Percentiles rank a stretch among this genome's conserved stretches.
Evolutionary conservation across 192 early-diverging fungal genomes (phyloP).

Genomic region (Coemansia sp.): DNA sequence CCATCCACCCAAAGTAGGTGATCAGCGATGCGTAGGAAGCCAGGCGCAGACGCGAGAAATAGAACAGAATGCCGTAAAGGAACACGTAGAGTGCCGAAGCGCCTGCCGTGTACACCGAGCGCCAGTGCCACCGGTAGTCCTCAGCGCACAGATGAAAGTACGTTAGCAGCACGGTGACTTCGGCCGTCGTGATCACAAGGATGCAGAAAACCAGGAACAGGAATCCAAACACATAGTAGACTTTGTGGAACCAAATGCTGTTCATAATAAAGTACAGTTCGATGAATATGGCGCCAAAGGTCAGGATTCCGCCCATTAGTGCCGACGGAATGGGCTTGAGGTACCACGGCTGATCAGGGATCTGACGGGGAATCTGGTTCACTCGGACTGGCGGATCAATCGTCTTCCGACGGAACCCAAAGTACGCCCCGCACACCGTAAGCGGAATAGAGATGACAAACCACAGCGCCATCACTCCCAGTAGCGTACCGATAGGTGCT

Average conservation of each 20-base stretch:
- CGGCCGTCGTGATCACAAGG: conserved; percentile 78
- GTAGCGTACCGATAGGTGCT: conserved; percentile 82
- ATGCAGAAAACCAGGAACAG: conserved; percentile 85
- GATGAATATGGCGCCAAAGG: conserved; percentile 92
- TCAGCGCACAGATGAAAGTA: conserved; percentile 90
- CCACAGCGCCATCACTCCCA: conserved; percentile 83
- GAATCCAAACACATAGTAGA: conserved; percentile 95
- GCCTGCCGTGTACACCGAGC: conserved; percentile 81
- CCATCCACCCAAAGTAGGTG: conserved; percentile 90
- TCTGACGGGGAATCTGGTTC: conserved; percentile 92
- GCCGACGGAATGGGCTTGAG: conserved; percentile 73
- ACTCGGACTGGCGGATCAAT: conserved; percentile 79
- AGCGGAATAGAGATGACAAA: conserved; percentile 80
- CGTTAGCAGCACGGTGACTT: conserved; percentile 82
- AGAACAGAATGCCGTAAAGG: conserved; percentile 86
- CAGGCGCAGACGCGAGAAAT: conserved; percentile 74
- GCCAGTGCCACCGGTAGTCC: conserved; percentile 87
- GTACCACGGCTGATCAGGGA: conserved; percentile 83
- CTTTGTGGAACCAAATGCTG: conserved; percentile 88
- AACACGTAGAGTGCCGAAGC: conserved; percentile 86
- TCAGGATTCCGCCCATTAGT: conserved; percentile 79
- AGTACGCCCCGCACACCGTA: conserved; percentile 71
- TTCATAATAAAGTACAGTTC: conserved; percentile 97
- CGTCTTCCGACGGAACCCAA: conserved; percentile 66
- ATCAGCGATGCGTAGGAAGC: conserved; percentile 72